Evolutionary conservation across 352 stramenopile species (phyloP), one percentile per base, ranked within the genome.

Genomic region (Plasmopara muralis): DNA sequence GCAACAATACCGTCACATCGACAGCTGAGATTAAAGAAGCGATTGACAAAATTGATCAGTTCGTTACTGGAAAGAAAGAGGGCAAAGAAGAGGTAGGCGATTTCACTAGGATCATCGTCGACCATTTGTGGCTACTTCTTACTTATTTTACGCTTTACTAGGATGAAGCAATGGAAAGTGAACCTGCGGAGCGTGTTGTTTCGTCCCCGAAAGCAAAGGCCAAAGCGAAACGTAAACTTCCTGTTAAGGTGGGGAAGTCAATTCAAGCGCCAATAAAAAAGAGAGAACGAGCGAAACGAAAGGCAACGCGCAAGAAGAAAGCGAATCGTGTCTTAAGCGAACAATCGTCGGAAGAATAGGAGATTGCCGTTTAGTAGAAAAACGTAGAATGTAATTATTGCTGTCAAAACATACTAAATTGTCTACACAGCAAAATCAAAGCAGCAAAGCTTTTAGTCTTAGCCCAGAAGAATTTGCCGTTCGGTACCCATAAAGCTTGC

Each of bases 11-110:
- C 1, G 50, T 65, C 12, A 62, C 55, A 28, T 60, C 73, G 13
- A 81, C 79, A 9, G 44, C 67, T n/a, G 80, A 91, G 40, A 70
- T 87, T 53, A 88, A 89, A 43, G 78, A 89, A 56, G 68, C 69
- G 5, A 70, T 91, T 41, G 81, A 91, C 34, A 77, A 85, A 29
- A 60, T 91, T 14, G 81, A 91, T 20, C 58, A 71, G 29, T 77
- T 80, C 34, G 68, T 89, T 10, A 53, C 57, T 10, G 65, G 59
- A 29, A 72, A 67, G 6, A 77, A 79, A 60, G 70, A 79, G 10
- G 70, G 70, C 7, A 71, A 79, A 43, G 62, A 86, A n/a, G 66
- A 78, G 55, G 76, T 82, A 57, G 16, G 59, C 12, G n/a, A 20
- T 45, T 6, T 45, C 6, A 45, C 6, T 13, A 45, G 40, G 9